Evolutionary conservation across 164 flowering plant species (phyloP), one percentile per base, ranked within the genome.

Genomic region (Warburgia ugandensis): DNA sequence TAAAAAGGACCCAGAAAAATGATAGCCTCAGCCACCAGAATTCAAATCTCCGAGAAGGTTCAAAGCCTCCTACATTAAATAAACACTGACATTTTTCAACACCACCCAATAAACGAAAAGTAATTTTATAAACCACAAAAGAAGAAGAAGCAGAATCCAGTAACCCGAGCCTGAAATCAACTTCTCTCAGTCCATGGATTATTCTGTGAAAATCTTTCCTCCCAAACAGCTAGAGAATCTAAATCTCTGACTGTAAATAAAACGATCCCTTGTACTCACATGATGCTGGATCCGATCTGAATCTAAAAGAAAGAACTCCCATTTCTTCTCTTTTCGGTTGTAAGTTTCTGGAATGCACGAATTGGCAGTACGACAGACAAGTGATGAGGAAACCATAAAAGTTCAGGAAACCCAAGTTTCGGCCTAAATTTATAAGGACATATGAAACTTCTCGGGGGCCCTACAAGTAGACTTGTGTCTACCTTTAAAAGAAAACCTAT

Each of bases 271-370:
- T 55, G 45, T 14, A 46, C 52, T 46, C 38, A 37, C 60, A 46
- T 36, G 60, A 32, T 12, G 52, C 6, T 25, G 35, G 52, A 29
- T 48, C 45, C 44, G 36, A 46, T 56, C 52, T 56, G 60, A 56
- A 47, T 35, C 51, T 36, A n/a, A n/a, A n/a, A n/a, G n/a, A 11
- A n/a, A 56, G 17, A 28, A 45, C 49, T 21, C 10, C 41, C 44
- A 37, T 51, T 51, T 16, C 31, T 36, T n/a, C 27, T 36, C 41
- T 37, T 16, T 37, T 20, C 14, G 17, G 17, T 37, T 20, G 17
- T 20, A 20, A 37, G 14, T 37, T 37, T n/a, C n/a, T n/a, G n/a
- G n/a, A n/a, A n/a, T n/a, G n/a, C 41, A 37, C 41, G 17, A 20
- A 37, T 37, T 37, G 17, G 41, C 41, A 37, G 41, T 37, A 20